Evolutionary conservation across 2,329 filamentous ascomycete species (phyloP).

Genomic region (Rosellinia necatrix): DNA sequence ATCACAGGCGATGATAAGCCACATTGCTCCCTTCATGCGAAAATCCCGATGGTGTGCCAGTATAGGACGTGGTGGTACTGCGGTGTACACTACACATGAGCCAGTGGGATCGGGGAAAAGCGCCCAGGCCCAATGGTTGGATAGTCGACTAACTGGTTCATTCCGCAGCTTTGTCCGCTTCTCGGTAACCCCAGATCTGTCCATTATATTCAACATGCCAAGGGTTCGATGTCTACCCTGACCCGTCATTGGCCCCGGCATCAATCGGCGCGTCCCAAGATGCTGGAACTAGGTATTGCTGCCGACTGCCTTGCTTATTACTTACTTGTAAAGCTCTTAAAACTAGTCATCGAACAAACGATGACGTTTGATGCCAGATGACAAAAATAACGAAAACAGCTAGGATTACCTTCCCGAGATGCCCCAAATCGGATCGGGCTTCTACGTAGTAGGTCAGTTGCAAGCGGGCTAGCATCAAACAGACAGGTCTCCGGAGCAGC

Average conservation of each 20-base stretch:
- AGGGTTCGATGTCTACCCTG: constrained; percentile 1
- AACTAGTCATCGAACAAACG: too few species aligned
- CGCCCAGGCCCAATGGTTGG: too few species aligned
- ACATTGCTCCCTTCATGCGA: too few species aligned
- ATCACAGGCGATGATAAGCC: not conserved
- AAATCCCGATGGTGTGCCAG: not conserved
- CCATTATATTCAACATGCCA: constrained; percentile 3
- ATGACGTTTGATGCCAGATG: constrained; percentile 11
- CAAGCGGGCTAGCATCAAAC: too few species aligned
- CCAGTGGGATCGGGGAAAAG: constrained; percentile 1
- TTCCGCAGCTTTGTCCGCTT: constrained; percentile 11
- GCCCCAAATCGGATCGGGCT: too few species aligned
- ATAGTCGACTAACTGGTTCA: too few species aligned
- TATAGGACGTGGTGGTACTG: too few species aligned
- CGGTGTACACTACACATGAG: too few species aligned
- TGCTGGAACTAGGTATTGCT: constrained; percentile 13
- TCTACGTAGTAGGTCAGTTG: too few species aligned
- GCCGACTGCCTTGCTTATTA: not conserved
- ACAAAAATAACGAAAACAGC: constrained; percentile 13
- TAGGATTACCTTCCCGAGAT: constrained; percentile 2
- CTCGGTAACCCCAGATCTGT: constrained; percentile 17
- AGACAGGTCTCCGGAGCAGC: too few species aligned
- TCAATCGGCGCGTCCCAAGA: constrained; percentile 11
- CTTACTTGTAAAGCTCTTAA: not conserved
- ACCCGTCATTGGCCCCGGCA: constrained; percentile 6